Evolutionary conservation across 192 early-diverging fungal genomes (phyloP).

Genomic region (Entrophospora sp.): DNA sequence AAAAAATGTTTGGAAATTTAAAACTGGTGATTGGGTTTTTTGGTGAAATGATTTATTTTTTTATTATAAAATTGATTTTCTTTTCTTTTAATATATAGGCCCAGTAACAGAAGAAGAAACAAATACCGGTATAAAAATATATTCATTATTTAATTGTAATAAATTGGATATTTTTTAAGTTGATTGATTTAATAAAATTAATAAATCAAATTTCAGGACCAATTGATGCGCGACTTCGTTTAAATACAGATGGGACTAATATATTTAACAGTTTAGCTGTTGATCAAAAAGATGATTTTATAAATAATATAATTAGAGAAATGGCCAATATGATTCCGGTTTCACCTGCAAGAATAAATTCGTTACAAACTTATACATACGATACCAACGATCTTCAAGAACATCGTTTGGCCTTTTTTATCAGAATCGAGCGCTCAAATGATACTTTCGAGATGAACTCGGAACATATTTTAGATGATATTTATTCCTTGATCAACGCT

Average conservation of each 20-base stretch:
- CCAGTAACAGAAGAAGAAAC: not conserved
- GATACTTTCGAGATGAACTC: too few relatives aligned
- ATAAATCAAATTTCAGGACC: not conserved
- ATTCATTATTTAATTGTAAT: not conserved
- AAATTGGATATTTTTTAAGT: not conserved
- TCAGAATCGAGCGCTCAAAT: too few relatives aligned
- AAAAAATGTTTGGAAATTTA: not conserved
- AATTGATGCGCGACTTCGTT: not conserved
- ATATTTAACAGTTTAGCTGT: not conserved
- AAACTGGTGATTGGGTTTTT: not conserved
- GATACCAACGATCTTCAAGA: not conserved
- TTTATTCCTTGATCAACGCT: too few relatives aligned
- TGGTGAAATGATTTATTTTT: not conserved
- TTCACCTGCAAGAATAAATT: not conserved
- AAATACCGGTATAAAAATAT: not conserved
- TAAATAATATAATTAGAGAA: not conserved
- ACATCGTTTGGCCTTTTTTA: not conserved
- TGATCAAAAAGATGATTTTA: not conserved
- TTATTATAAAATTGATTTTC: not conserved
- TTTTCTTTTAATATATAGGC: not conserved
- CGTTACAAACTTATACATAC: not conserved
- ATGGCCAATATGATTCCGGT: not conserved
- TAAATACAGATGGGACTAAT: not conserved
- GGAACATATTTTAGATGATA: too few relatives aligned
- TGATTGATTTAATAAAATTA: not conserved